Percentiles rank a stretch among this genome's conserved stretches.
Evolutionary conservation across 805 yeast genomes (phyloP).

Genomic region (Wickerhamiella azymoides): DNA sequence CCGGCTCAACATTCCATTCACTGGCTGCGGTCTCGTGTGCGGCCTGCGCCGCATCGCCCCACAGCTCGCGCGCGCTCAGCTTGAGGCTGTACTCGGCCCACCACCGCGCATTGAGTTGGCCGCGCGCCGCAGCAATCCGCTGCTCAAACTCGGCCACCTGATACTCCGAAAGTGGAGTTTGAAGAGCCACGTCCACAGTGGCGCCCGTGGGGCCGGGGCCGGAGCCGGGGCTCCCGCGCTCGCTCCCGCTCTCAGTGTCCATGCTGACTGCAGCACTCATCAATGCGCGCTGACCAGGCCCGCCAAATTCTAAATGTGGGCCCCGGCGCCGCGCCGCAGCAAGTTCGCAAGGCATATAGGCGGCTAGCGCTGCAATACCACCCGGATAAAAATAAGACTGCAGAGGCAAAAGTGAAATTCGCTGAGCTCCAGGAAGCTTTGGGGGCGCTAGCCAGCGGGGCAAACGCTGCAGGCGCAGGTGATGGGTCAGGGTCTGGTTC

Average conservation of each 20-base stretch:
- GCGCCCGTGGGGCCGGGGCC: no score
- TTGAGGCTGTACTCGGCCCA: slow-evolving; percentile 4
- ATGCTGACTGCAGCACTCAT: background rate
- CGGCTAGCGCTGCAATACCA: slow-evolving; percentile 82
- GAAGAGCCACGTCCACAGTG: no score
- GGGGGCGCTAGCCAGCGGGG: no score
- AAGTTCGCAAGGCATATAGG: slow-evolving; percentile 80
- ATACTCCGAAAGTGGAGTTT: background rate
- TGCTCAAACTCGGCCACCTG: slow-evolving; percentile 1
- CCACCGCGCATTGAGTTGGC: background rate
- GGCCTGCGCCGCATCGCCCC: slow-evolving; percentile 1
- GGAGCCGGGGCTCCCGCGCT: no score
- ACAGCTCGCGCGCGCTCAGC: slow-evolving; percentile 1
- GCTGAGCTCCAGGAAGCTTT: slow-evolving; percentile 21
- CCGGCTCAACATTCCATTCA: background rate
- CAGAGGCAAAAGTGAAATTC: slow-evolving; percentile 19
- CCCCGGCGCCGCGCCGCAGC: slow-evolving; percentile 64
- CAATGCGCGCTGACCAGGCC: background rate
- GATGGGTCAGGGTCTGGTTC: no score
- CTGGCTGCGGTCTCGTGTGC: background rate
- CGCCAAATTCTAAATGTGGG: slow-evolving; percentile 64
- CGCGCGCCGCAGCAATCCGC: background rate
- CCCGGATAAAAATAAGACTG: slow-evolving; percentile 57
- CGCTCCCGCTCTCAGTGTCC: background rate
- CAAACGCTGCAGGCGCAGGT: background rate